These are phyloP conservation scores for Solanum verrucosum DNA, from an alignment of 257 asterid species.

Conservation along the genomic window DNA sequence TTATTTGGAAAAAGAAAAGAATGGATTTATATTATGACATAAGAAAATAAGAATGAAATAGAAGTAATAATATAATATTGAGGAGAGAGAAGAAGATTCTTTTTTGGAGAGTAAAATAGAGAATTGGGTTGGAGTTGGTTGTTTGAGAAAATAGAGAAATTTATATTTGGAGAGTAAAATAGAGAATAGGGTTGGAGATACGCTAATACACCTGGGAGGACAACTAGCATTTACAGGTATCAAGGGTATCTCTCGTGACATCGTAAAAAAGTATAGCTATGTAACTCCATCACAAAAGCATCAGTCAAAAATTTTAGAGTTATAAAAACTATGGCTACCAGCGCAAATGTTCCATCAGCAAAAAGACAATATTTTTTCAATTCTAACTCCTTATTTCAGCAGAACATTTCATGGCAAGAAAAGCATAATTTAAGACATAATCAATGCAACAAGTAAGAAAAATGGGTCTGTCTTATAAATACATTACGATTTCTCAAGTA, in stretches of 20 bases:
- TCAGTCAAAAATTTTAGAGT: background rate
- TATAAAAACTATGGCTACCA: background rate
- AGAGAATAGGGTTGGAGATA: no score
- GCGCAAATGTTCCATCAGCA: background rate
- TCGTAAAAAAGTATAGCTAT: background rate
- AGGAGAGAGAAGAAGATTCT: no score
- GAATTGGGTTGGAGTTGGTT: no score
- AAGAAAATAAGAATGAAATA: no score
- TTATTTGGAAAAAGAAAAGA: no score
- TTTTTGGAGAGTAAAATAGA: no score
- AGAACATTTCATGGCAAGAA: background rate
- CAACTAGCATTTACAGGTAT: background rate
- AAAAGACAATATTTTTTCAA: background rate
- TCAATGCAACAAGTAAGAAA: background rate
- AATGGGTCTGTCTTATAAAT: background rate
- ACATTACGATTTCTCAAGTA: background rate
- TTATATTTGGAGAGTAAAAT: no score
- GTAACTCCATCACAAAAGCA: background rate
- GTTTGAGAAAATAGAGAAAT: no score
- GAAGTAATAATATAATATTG: no score
- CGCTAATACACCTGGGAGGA: background rate
- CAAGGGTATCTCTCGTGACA: background rate
- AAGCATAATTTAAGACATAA: background rate
- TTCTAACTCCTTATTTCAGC: background rate
- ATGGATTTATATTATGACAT: no score